Evolutionary conservation across 1,284 basidiomycete genomes (phyloP).

Genomic region (Ganoderma lingzhi): DNA sequence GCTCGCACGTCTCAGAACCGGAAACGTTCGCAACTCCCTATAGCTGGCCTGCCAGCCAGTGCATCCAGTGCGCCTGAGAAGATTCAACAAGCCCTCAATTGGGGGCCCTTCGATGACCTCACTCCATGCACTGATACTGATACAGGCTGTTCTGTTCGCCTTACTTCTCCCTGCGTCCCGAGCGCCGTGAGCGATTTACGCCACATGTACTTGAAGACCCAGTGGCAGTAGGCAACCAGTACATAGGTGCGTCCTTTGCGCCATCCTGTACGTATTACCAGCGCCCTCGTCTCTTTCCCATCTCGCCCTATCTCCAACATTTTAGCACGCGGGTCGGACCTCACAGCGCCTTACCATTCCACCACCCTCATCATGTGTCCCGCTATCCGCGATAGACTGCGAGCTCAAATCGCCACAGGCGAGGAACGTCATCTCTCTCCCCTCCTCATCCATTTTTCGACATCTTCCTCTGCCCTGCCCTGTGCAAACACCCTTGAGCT

Average conservation of each 20-base stretch:
- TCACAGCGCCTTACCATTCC: background rate
- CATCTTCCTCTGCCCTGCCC: background rate
- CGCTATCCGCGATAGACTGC: background rate
- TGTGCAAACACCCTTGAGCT: background rate
- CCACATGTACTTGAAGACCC: background rate
- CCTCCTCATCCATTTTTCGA: background rate
- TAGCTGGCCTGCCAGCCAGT: background rate
- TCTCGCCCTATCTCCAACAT: background rate
- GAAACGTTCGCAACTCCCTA: background rate
- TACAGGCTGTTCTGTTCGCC: background rate
- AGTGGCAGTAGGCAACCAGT: too few species aligned
- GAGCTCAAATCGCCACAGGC: constrained; percentile 14
- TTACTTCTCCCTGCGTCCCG: background rate
- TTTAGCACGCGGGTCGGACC: constrained; percentile 1
- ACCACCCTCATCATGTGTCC: background rate
- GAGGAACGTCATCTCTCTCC: background rate
- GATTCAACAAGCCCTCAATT: background rate
- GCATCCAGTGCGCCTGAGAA: background rate
- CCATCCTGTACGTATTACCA: background rate
- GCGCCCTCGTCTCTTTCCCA: background rate
- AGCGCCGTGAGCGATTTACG: constrained; percentile 4
- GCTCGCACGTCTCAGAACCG: background rate
- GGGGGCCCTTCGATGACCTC: background rate
- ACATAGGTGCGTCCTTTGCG: background rate
- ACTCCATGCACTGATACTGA: background rate